phyloP scores from a whole-genome alignment of 352 stramenopile genomes.

The Phytophthora hibernalis region DNA sequence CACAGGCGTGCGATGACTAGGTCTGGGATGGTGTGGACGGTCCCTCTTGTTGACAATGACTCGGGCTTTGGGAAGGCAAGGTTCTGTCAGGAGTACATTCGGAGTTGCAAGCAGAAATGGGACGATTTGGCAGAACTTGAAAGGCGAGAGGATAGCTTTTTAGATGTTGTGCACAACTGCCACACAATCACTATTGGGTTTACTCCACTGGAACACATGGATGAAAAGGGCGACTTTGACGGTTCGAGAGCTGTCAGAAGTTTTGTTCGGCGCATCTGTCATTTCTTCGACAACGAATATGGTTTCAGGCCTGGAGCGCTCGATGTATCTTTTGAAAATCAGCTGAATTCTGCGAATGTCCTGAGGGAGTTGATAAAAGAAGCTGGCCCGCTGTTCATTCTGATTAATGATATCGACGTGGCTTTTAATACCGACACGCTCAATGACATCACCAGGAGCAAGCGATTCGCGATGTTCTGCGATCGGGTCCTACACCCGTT shows the following conservation, averaged over 20 bases:
- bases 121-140: not conserved
- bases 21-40: not conserved
- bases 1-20: slow-evolving; percentile 3
- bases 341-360: no score
- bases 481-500: not conserved
- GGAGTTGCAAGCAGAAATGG: slow-evolving; percentile 9
- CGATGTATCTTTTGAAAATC: not conserved
- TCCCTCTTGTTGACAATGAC: slow-evolving; percentile 27
- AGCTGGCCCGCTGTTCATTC: slow-evolving; percentile 36
- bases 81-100: slow-evolving; percentile 20
- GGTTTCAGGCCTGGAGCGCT: no score
- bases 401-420: slow-evolving; percentile 23
- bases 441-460: not conserved
- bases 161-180: slow-evolving; percentile 6
- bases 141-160: not conserved
- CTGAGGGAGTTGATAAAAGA: slow-evolving; percentile 22
- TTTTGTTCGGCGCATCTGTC: no score
- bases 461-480: slow-evolving; percentile 4
- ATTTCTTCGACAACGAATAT: no score
- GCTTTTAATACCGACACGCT: not conserved
- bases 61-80: slow-evolving; percentile 19
- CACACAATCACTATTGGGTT: slow-evolving; percentile 15
- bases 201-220: not conserved
- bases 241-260: no score
- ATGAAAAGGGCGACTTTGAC: not conserved